Percentiles rank a stretch among this genome's conserved stretches.
phyloP scores from a whole-genome alignment of 2,329 filamentous ascomycete genomes.

The Cladophialophora carrionii region DNA sequence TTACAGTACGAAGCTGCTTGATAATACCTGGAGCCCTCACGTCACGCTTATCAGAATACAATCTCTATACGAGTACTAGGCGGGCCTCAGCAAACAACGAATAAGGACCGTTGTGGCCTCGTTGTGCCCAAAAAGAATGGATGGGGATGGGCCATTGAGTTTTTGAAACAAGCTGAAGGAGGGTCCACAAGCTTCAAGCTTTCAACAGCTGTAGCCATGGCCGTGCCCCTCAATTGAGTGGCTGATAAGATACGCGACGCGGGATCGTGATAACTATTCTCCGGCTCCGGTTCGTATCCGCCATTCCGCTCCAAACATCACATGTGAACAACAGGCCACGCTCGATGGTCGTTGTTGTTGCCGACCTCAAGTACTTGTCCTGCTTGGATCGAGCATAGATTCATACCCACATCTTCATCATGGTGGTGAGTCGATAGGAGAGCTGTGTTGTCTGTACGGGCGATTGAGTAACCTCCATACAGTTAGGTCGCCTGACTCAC shows the following conservation, averaged over 20 bases:
- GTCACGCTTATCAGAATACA: slow-evolving; percentile 32
- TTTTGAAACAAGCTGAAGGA: slow-evolving; percentile 15
- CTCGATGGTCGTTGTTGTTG: not conserved
- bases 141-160: slow-evolving; percentile 13
- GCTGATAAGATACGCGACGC: slow-evolving; percentile 17
- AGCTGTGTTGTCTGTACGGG: slow-evolving; percentile 69
- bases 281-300: slow-evolving; percentile 6
- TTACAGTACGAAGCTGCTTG: not conserved
- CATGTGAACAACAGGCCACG: slow-evolving; percentile 21
- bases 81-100: slow-evolving; percentile 12
- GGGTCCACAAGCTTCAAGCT: slow-evolving; percentile 11
- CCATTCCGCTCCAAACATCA: slow-evolving; percentile 16
- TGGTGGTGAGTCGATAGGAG: slow-evolving; percentile 53
- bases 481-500: slow-evolving; percentile 91
- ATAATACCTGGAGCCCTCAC: slow-evolving; percentile 31
- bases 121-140: slow-evolving; percentile 14
- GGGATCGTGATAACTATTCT: slow-evolving; percentile 14
- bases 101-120: slow-evolving; percentile 14
- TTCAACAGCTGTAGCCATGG: not conserved
- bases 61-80: slow-evolving; percentile 7
- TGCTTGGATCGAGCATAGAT: slow-evolving; percentile 2
- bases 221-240: slow-evolving; percentile 2
- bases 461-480: slow-evolving; percentile 57
- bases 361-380: not conserved
- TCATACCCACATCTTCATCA: slow-evolving; percentile 38